Base-by-base conservation (phyloP, 148 eudicot genomes). In the Fagopyrum esculentum region DNA sequence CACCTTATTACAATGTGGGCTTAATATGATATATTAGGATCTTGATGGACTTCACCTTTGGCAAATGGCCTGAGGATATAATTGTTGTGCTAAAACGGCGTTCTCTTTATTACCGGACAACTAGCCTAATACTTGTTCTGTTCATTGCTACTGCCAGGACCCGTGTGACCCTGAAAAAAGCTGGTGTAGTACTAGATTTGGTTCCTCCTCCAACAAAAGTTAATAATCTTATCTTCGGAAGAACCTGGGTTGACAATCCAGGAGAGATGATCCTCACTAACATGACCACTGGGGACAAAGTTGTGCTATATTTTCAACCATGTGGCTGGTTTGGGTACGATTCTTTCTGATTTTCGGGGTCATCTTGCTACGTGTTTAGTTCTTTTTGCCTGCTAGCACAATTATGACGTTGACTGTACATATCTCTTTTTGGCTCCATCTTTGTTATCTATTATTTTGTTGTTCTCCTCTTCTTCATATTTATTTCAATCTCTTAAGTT, bases 281-380 rank as follows among this genome's bases (percentile, higher is more conserved):
- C 83, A 74, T 86, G 78, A 90, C 96, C 10, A 92, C 97, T 9
- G 94, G 97, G 71, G 97, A 95, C 70, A 95, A 95, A 85, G 98
- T 86, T 76, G 93, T 95, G 22, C 88, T 95, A 13, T 92, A 90
- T 80, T 95, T 95, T 82, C 98, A 95, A 82, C 96, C 97, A 71
- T 95, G 97, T 44, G 96, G 98, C 61, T 95, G 98, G 99, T 95
- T 95, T 75, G 99, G 99, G 99, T 95, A 87, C 76, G 91, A 51
- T 29, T 44, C 50, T 45, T 60, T 60, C 12, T 60, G 40, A 9
- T 26, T 2, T 60, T 60, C 26, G 22, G 35, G 2, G 66, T 9
- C 40, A 60, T 35, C 40, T 35, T 60, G 66, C 13, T 22, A 60
- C 6, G 66, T 60, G 66, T 60, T 56, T 22, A 26, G 35, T 30